Evolutionary conservation across 2,329 filamentous ascomycete species (phyloP).

Genomic region (Beauveria caledonica): DNA sequence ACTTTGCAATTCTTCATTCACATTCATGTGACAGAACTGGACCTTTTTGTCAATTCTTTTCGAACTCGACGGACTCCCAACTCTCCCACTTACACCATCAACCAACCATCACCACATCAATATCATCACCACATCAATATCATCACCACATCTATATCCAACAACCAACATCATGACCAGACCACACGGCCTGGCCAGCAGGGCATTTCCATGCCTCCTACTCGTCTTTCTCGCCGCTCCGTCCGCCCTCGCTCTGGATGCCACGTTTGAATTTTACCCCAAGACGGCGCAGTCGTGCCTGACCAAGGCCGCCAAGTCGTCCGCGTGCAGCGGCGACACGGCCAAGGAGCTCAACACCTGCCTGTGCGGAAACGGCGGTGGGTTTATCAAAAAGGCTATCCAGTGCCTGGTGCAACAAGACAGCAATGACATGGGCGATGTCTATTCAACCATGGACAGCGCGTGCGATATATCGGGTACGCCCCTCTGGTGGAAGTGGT

Average conservation of each 20-base stretch:
- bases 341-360: slow-evolving; percentile 33
- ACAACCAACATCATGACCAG: not conserved
- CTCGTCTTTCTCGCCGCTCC: not conserved
- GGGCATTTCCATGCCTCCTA: not conserved
- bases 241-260: slow-evolving; percentile 18
- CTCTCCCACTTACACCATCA: no score
- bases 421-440: slow-evolving; percentile 25
- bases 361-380: slow-evolving; percentile 35
- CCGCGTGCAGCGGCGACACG: slow-evolving; percentile 29
- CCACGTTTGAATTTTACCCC: slow-evolving; percentile 38
- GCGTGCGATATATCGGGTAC: slow-evolving; percentile 34
- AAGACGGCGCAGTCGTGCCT: slow-evolving; percentile 32
- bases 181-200: not conserved
- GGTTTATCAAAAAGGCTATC: slow-evolving; percentile 36
- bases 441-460: slow-evolving; percentile 31
- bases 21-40: no score
- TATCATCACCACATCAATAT: not conserved
- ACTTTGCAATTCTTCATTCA: no score
- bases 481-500: slow-evolving; percentile 23
- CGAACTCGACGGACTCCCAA: no score
- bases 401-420: slow-evolving; percentile 30
- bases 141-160: not conserved
- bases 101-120: not conserved
- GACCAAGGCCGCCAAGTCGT: slow-evolving; percentile 25
- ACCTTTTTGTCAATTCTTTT: no score